phyloP scores from a whole-genome alignment of 495 filamentous ascomycete genomes.

The Xylaria telfairii region DNA sequence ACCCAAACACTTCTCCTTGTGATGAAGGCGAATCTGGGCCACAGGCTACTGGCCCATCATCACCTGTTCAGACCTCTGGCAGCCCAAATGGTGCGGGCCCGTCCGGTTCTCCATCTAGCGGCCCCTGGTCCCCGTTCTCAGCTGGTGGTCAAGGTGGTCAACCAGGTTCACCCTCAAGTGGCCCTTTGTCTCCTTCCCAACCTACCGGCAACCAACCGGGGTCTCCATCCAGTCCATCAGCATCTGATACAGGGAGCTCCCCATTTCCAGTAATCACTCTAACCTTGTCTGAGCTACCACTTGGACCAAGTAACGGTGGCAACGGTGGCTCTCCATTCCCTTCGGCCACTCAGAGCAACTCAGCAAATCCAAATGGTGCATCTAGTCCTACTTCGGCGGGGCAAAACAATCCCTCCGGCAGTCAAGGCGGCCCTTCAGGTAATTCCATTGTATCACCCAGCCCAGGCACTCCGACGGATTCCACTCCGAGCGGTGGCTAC shows the following conservation, averaged over 20 bases:
- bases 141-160: slow-evolving; percentile 18
- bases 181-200: neutral
- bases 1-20: slow-evolving; percentile 6
- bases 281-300: slow-evolving; percentile 11
- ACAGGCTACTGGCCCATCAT: slow-evolving; percentile 1
- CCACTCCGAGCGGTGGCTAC: slow-evolving; percentile 17
- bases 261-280: slow-evolving; percentile 25
- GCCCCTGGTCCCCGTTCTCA: slow-evolving; percentile 1
- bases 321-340: slow-evolving; percentile 16
- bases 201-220: slow-evolving; percentile 23
- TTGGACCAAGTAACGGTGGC: neutral
- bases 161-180: slow-evolving; percentile 9
- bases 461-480: slow-evolving; percentile 8
- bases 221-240: slow-evolving; percentile 2
- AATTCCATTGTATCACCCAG: slow-evolving; percentile 1
- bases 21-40: slow-evolving; percentile 12
- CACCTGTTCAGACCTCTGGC: neutral
- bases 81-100: neutral
- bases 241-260: slow-evolving; percentile 4
- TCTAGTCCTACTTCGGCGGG: neutral
- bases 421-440: neutral
- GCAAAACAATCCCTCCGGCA: neutral
- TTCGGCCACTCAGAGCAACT: neutral
- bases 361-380: neutral
- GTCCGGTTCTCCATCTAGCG: neutral